Conservation (phyloP, 192 early-diverging fungal species). For the Chytriomyces sp. region DNA sequence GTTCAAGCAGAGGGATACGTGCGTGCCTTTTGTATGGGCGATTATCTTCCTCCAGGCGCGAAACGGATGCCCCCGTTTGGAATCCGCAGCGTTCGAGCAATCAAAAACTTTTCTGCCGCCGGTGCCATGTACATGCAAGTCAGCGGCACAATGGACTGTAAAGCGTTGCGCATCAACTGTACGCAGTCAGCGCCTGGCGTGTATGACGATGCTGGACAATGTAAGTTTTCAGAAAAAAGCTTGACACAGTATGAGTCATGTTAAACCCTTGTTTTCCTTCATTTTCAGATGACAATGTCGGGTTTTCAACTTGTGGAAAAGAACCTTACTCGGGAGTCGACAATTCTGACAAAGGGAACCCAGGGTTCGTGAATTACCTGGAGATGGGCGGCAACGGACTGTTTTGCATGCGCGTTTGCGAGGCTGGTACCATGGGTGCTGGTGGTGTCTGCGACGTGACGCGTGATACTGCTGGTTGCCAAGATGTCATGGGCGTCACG, state of each 20-base stretch:
- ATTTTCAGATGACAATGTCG: constrained; percentile 31
- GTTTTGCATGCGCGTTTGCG: constrained; percentile 47
- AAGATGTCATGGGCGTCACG: constrained; percentile 2
- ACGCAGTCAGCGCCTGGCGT: constrained; percentile 3
- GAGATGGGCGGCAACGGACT: constrained; percentile 42
- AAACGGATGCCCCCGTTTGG: constrained; percentile 16
- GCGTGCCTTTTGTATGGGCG: constrained; percentile 38
- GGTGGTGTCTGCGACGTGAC: constrained; percentile 22
- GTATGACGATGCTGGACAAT: constrained; percentile 46
- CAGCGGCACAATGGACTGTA: constrained; percentile 37
- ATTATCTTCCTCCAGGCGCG: constrained; percentile 31
- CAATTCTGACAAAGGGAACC: constrained; percentile 7
- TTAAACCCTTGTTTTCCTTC: neutral
- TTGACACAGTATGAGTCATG: neutral
- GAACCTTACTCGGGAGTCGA: constrained; percentile 44
- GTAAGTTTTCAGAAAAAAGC: constrained; percentile 11
- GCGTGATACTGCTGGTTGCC: constrained; percentile 18
- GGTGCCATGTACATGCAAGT: constrained; percentile 40
- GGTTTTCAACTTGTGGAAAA: constrained; percentile 43
- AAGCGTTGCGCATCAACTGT: constrained; percentile 38
- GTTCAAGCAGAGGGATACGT: constrained; percentile 46
- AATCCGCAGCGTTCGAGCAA: constrained; percentile 36
- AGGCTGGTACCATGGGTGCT: constrained; percentile 10
- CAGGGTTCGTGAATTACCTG: constrained; percentile 33
- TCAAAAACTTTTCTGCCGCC: constrained; percentile 1